These are phyloP conservation scores for Aureobasidium subglaciale DNA, from an alignment of 2,329 filamentous ascomycete species.

Conservation along the genomic window DNA sequence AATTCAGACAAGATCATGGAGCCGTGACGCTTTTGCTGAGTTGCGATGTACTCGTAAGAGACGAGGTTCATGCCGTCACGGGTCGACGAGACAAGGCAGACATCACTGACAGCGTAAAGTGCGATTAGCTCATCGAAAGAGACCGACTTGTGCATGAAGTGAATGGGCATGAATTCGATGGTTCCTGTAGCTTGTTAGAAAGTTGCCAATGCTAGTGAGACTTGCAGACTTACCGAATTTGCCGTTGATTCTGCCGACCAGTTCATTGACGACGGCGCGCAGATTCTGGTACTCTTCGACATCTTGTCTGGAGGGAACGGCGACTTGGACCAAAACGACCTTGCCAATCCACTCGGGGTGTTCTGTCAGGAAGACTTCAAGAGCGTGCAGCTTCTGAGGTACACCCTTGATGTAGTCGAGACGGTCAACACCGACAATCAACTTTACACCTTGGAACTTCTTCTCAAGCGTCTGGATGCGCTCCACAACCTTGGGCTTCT, in stretches of 20 bases:
- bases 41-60: slow-evolving; percentile 96
- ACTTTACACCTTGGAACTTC: slow-evolving; percentile 92
- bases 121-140: slow-evolving; percentile 91
- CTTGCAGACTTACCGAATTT: slow-evolving; percentile 58
- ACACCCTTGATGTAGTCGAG: slow-evolving; percentile 99
- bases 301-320: slow-evolving; percentile 87
- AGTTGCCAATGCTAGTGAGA: slow-evolving; percentile 16
- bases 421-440: slow-evolving; percentile 93
- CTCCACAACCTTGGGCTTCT: slow-evolving; percentile 78
- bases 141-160: slow-evolving; percentile 96
- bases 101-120: slow-evolving; percentile 85
- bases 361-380: slow-evolving; percentile 94
- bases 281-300: slow-evolving; percentile 98
- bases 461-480: slow-evolving; percentile 77
- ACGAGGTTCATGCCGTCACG: slow-evolving; percentile 98
- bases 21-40: slow-evolving; percentile 82
- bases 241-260: slow-evolving; percentile 94
- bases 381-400: slow-evolving; percentile 90
- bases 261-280: slow-evolving; percentile 88
- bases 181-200: slow-evolving; percentile 49
- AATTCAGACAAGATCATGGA: slow-evolving; percentile 96
- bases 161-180: slow-evolving; percentile 97
- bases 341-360: slow-evolving; percentile 98
- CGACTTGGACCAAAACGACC: slow-evolving; percentile 91
- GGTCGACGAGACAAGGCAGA: slow-evolving; percentile 88